Evolutionary conservation across 2,329 filamentous ascomycete genomes (phyloP).

Genomic region (Arthrobotrys musiformis): DNA sequence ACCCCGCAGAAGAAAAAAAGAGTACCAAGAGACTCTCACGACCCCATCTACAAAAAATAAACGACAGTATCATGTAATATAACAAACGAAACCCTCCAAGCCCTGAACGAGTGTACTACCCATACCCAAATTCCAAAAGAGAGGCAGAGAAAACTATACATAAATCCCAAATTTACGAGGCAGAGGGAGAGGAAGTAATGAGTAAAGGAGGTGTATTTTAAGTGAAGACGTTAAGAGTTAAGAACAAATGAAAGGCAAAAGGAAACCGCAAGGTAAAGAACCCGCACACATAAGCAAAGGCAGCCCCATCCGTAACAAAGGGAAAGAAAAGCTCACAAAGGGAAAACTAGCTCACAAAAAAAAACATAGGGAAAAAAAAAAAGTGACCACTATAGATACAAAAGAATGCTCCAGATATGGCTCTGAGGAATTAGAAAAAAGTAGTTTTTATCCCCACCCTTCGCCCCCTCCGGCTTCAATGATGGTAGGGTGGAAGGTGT

Average conservation of each 20-base stretch:
- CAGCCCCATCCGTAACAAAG: conserved; percentile 18
- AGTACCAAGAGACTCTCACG: no score
- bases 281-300: conserved; percentile 17
- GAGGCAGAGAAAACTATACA: background rate
- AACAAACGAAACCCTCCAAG: no score
- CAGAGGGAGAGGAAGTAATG: no score
- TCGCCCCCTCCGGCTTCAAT: no score
- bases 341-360: conserved; percentile 52
- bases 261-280: conserved; percentile 16
- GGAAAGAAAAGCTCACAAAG: conserved; percentile 5
- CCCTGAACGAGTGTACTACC: no score
- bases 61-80: no score
- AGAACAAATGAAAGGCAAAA: conserved; percentile 22
- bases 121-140: no score
- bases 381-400: conserved; percentile 54
- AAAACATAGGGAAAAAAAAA: conserved; percentile 42
- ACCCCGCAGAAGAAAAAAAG: no score
- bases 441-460: conserved; percentile 4
- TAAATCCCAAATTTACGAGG: no score
- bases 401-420: conserved; percentile 55
- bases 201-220: conserved; percentile 3
- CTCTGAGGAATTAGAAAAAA: conserved; percentile 54
- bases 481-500: background rate
- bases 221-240: conserved; percentile 10
- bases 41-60: no score